Base-by-base conservation (phyloP, 148 eudicot species). In the Dysphania ambrosioides region DNA sequence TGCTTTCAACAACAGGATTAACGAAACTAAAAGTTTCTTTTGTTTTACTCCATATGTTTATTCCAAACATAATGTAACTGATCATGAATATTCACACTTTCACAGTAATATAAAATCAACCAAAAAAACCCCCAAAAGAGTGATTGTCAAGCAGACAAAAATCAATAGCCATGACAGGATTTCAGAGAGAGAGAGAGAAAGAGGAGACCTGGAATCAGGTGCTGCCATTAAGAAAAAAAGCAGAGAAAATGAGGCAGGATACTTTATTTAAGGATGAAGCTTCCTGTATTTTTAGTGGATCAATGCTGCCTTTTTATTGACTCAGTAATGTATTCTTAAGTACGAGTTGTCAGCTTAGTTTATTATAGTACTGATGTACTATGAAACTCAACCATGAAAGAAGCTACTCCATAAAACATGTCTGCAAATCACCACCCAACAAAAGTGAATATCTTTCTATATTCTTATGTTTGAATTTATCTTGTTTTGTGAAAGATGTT, bases 151-250 rank as follows among this genome's bases (percentile, higher is more conserved):
- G 42, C 41, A 35, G 18, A 32, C 0, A 64, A 19, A 31, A 23
- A 63, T 36, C 31, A 64, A 30, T 23, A 27, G 2, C 30, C 26
- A 66, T 66, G 13, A 56, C 67, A 9, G 19, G 6, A 66, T 15
- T 31, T 32, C 21, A n/a, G 58, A 61, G 55, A 47, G 53, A 44
- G 21, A 51, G 57, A 51, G 57, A 42, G 76, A 30, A 59, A 73
- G 66, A 38, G 38, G 30, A 62, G 2, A 32, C 82, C 26, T 34
- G 59, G 42, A 69, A 66, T n/a, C 47, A 73, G 66, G 71, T 72
- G 58, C 34, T 13, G 30, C 36, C 58, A 19, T 60, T 65, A 68
- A 31, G 57, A 58, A 59, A 53, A 23, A 26, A 12, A 12, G 59
- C 68, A 24, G 5, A 32, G 34, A 18, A 32, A 19, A n/a, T n/a